A percentile compares a stretch with the other conserved stretches of the same genome.
phyloP scores from a whole-genome alignment of 1,139 yeast genomes.

The Magnusiomyces clavatus region DNA sequence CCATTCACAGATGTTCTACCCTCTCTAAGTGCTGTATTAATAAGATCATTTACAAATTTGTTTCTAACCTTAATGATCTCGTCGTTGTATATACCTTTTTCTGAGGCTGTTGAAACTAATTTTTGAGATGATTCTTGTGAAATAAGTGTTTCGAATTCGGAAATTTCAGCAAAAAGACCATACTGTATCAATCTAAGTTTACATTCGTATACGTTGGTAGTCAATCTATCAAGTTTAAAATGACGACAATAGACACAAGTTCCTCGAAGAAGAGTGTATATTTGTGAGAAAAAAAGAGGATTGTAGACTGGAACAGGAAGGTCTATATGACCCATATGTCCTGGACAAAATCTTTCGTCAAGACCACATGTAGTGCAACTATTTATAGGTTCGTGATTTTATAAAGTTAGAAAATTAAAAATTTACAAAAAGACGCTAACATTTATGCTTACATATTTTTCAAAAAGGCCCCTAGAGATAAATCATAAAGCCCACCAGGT shows the following conservation, averaged over 20 bases:
- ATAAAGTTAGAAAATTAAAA: slow-evolving; percentile 11
- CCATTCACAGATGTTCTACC: slow-evolving; percentile 67
- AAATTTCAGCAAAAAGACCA: slow-evolving; percentile 76
- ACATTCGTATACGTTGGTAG: slow-evolving; percentile 70
- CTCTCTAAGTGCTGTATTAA: slow-evolving; percentile 67
- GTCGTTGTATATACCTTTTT: slow-evolving; percentile 16
- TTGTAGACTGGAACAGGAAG: slow-evolving; percentile 93
- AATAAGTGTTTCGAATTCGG: slow-evolving; percentile 38
- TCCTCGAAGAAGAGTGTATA: slow-evolving; percentile 75
- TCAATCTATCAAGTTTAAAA: slow-evolving; percentile 61
- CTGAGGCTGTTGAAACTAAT: not conserved
- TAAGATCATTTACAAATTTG: slow-evolving; percentile 58
- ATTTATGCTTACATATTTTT: slow-evolving; percentile 45
- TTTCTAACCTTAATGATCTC: slow-evolving; percentile 51
- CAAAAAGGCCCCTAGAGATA: slow-evolving; percentile 88
- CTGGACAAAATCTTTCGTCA: slow-evolving; percentile 93
- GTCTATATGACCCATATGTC: slow-evolving; percentile 97
- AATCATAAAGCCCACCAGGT: slow-evolving; percentile 86
- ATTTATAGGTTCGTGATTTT: not conserved
- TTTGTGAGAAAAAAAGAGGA: slow-evolving; percentile 87
- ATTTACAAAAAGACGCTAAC: not conserved
- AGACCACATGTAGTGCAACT: slow-evolving; percentile 91
- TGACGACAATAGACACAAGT: slow-evolving; percentile 87
- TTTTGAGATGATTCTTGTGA: not conserved
- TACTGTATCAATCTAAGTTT: slow-evolving; percentile 77